Evolutionary conservation across 352 stramenopile genomes (phyloP), one percentile per base, ranked within the genome.

Genomic region (Pythium biforme): DNA sequence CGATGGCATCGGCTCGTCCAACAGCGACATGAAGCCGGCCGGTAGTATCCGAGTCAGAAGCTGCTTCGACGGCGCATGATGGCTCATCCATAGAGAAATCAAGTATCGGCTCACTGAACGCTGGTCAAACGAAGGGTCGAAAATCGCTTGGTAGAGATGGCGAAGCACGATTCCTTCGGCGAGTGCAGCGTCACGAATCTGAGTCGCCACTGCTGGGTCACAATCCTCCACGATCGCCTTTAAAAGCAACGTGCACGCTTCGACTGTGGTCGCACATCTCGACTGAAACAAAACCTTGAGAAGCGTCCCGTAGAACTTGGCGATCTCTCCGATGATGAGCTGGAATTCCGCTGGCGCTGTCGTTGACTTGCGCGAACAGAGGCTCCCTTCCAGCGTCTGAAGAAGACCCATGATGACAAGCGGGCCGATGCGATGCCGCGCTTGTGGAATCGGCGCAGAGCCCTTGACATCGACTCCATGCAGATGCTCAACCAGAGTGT

Each of bases 61-160:
- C 59, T 89, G 82, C 56, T 97, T 97, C 39, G 94, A 96, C 31
- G 79, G 67, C 27, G 76, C 69, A 47, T 97, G 82, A 54, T 97
- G 88, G 45, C 87, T 95, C 83, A 98, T 95, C 93, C 94, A 99
- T 12, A 98, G 68, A 17, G 89, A 96, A 19, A 98, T 95, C n/a
- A 98, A 67, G 73, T 98, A 98, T 34, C 95, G 86, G 62, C 82
- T 97, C 9, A 98, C 85, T 50, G 91, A 97, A 14, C 95, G 78
- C 66, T 98, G 90, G 50, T 97, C 91, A 55, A 90, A 95, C n/a
- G 85, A 90, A 12, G 90, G 71, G 53, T 96, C 92, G 62, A 98
- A 98, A 23, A 98, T 73, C 0, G 89, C 87, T 56, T 97, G 90
- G 34, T 95, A 95, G 22, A 99, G 92, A 59, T 98, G 92, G 8